Evolutionary conservation across 441 rosid genomes (phyloP), one percentile per base, ranked within the genome.

Genomic region (Populus hybrid): DNA sequence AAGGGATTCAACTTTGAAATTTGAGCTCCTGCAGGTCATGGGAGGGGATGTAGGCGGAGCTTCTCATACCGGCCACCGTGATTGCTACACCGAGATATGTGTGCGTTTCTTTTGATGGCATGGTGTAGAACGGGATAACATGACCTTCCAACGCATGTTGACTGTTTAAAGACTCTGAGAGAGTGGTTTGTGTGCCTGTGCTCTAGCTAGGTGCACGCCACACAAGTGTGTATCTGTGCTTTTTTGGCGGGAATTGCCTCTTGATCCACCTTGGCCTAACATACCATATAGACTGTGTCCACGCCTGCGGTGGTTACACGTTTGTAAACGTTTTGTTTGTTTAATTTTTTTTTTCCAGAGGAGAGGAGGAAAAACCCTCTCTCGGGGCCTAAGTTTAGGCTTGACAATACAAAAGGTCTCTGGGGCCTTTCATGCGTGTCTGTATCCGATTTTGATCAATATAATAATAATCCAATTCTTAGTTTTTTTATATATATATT

Each of bases 181-280:
- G 84, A 82, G 87, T 81, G 82, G 77, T 57, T 73, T 82, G 86
- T 77, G 82, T 76, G 85, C 72, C 32, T 71, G 64, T 72, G 79
- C 71, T n/a, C 76, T 69, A 11, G 74, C 76, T 69, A 77, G 46
- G 74, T 69, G 85, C 82, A 78, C 76, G 80, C 84, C 71, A 63
- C 82, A 73, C 86, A 74, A 50, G 84, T 83, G 88, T 85, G 86
- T 81, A 68, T 78, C 86, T 76, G 85, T 84, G 88, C 21, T 79
- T 79, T 84, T 86, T 85, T 69, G 88, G 89, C 86, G 87, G 90
- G 84, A 80, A 84, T 77, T 81, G 78, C 83, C 85, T 82, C 79
- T 36, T 79, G 72, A 72, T 69, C 67, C 8, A 66, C 81, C 74
- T 72, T 59, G 87, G 89, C 86, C 85, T 84, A 79, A 81, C 83